A percentile compares a stretch with the other conserved stretches of the same genome.
Evolutionary conservation across 345 rosid species (phyloP).

Genomic region (Capsella bursapastoris): DNA sequence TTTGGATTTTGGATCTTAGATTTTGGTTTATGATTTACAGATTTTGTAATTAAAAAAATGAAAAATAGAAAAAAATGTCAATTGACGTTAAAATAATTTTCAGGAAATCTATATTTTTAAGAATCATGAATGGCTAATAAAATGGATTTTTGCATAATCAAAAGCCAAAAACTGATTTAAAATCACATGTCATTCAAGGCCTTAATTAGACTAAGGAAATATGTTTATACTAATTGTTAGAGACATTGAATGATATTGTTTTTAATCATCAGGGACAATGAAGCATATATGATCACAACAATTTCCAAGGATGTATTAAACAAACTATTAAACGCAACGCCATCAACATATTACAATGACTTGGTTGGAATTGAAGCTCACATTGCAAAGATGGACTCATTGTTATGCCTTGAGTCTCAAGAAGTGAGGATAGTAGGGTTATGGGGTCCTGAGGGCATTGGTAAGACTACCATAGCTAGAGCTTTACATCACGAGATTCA

Average conservation of each 20-base stretch:
- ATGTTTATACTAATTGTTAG: too few species aligned
- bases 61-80: too few species aligned
- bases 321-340: neutral
- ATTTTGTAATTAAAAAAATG: too few species aligned
- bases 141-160: too few species aligned
- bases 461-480: neutral
- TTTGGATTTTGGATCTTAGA: too few species aligned
- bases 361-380: neutral
- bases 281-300: neutral
- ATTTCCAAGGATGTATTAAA: neutral
- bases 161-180: too few species aligned
- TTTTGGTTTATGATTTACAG: too few species aligned
- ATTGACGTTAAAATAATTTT: too few species aligned
- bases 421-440: neutral
- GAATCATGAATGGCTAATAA: too few species aligned
- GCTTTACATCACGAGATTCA: neutral
- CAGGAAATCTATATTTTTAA: too few species aligned
- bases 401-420: neutral
- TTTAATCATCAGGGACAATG: neutral
- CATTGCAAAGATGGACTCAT: neutral
- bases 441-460: neutral
- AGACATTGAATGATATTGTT: neutral
- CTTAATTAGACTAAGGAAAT: too few species aligned
- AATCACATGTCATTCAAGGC: too few species aligned
- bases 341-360: neutral